Evolutionary conservation across 169 alveolate species (phyloP).

Genomic region (Eimeria zaria): DNA sequence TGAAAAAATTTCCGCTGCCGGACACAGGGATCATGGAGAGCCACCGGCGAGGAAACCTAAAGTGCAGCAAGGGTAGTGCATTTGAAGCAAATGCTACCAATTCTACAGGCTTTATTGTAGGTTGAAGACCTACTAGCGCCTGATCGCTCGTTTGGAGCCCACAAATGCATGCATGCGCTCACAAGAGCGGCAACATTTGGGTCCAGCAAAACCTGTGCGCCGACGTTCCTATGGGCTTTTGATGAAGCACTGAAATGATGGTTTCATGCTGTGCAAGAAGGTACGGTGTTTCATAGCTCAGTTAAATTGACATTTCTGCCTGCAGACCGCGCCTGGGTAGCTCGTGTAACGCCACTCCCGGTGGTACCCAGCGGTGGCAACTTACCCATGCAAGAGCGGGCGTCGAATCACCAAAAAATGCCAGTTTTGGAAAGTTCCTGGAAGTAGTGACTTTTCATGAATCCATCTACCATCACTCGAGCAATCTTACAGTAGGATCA

Average conservation of each 20-base stretch:
- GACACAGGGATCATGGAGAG: not conserved
- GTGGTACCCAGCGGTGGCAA: constrained; percentile 16
- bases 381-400: constrained; percentile 7
- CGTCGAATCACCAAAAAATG: not conserved
- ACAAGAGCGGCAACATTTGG: constrained; percentile 12
- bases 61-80: not conserved
- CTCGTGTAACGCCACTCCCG: not conserved
- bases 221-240: not conserved
- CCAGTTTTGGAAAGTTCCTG: not conserved
- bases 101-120: not conserved
- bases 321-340: not conserved
- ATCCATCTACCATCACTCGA: not conserved
- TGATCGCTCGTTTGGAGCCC: not conserved
- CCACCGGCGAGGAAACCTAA: not conserved
- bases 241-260: not conserved
- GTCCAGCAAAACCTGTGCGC: constrained; percentile 7
- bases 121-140: not conserved
- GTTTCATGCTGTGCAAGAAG: not conserved
- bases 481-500: not conserved
- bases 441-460: not conserved
- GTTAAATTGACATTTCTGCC: constrained; percentile 4
- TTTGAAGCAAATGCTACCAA: not conserved
- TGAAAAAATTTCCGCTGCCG: not conserved
- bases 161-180: constrained; percentile 79
- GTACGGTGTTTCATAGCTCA: not conserved